Conservation (phyloP, 495 filamentous ascomycete species). For the Penicillium paxilli region DNA sequence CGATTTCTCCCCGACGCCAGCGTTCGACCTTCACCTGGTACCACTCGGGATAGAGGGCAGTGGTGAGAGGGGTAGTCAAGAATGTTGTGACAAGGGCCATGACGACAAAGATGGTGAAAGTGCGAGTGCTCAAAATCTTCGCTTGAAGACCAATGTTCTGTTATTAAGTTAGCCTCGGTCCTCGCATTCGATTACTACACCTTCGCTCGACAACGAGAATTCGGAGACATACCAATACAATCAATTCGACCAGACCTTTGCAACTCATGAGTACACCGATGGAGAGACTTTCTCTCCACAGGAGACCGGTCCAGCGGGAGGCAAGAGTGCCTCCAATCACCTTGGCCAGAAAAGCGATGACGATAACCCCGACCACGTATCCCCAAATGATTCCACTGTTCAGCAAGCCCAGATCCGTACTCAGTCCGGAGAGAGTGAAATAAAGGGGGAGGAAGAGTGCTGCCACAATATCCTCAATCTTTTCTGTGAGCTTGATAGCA, state of each 20-base stretch:
- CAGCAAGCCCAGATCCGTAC: slow-evolving; percentile 84
- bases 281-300: slow-evolving; percentile 91
- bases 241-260: slow-evolving; percentile 93
- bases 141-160: slow-evolving; percentile 96
- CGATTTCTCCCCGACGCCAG: slow-evolving; percentile 91
- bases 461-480: slow-evolving; percentile 89
- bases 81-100: slow-evolving; percentile 96
- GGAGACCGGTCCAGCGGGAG: slow-evolving; percentile 70
- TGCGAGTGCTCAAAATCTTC: slow-evolving; percentile 78
- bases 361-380: slow-evolving; percentile 84
- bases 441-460: slow-evolving; percentile 93
- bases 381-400: slow-evolving; percentile 85
- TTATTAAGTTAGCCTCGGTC: neutral
- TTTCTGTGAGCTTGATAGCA: slow-evolving; percentile 91
- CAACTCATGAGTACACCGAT: slow-evolving; percentile 97
- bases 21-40: slow-evolving; percentile 88
- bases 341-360: slow-evolving; percentile 83
- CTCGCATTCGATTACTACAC: too few relatives aligned
- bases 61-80: slow-evolving; percentile 80
- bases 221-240: slow-evolving; percentile 90
- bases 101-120: slow-evolving; percentile 98
- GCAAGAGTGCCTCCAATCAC: slow-evolving; percentile 83
- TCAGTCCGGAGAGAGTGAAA: slow-evolving; percentile 89
- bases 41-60: slow-evolving; percentile 77
- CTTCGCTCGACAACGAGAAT: slow-evolving; percentile 17